These are phyloP conservation scores for Yamadazyma atmosphaerica DNA, from an alignment of 1,139 yeast genomes.

Conservation along the genomic window DNA sequence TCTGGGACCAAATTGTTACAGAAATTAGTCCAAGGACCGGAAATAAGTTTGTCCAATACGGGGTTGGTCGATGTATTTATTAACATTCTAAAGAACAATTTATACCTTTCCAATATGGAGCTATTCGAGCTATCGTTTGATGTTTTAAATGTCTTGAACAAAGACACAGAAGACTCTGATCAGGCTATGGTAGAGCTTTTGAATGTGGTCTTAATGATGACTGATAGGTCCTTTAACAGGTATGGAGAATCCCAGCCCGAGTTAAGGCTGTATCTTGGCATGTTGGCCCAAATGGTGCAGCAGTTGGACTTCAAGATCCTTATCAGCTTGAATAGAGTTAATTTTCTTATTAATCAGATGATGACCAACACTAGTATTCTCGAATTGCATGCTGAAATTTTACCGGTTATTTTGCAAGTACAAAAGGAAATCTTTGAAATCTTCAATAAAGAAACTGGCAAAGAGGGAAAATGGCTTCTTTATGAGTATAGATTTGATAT, in stretches of 20 bases:
- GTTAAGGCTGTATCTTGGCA: slow-evolving; percentile 8
- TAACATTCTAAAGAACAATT: background rate
- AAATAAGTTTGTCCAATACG: slow-evolving; percentile 27
- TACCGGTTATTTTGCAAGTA: slow-evolving; percentile 17
- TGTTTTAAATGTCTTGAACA: slow-evolving; percentile 5
- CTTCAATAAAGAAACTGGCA: slow-evolving; percentile 9
- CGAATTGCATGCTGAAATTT: slow-evolving; percentile 18
- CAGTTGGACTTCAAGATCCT: slow-evolving; percentile 8
- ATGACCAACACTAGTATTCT: slow-evolving; percentile 27
- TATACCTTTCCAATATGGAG: background rate
- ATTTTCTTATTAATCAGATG: slow-evolving; percentile 30
- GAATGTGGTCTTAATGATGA: slow-evolving; percentile 11
- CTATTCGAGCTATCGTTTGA: background rate
- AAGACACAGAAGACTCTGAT: background rate
- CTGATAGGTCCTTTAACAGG: slow-evolving; percentile 16
- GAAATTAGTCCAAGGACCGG: slow-evolving; percentile 18
- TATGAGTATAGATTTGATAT: slow-evolving; percentile 36
- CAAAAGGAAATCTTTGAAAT: slow-evolving; percentile 18
- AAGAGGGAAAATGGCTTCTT: slow-evolving; percentile 21
- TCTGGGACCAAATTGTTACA: slow-evolving; percentile 41
- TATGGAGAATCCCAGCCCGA: slow-evolving; percentile 8
- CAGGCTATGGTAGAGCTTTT: slow-evolving; percentile 11
- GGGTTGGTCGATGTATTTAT: slow-evolving; percentile 47
- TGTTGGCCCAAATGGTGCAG: slow-evolving; percentile 7
- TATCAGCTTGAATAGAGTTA: slow-evolving; percentile 30